phyloP scores from a whole-genome alignment of 257 asterid genomes.

The Misopates orontium region DNA sequence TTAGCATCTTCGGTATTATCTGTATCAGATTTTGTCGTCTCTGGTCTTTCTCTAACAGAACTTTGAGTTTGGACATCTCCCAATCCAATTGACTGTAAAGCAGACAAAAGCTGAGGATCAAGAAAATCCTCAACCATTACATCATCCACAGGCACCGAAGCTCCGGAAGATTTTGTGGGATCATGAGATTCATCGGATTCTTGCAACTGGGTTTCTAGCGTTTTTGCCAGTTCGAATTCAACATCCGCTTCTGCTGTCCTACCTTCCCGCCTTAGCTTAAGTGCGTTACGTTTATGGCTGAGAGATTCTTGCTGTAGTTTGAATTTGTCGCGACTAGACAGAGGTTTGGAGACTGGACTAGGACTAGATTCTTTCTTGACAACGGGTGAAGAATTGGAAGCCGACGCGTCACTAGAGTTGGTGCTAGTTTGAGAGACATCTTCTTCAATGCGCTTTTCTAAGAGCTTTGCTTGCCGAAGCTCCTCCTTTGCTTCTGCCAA shows the following conservation, averaged over 20 bases:
- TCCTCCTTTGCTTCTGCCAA: constrained; percentile 93
- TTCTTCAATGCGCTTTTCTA: constrained; percentile 64
- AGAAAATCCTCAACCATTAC: constrained; percentile 75
- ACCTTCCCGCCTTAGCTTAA: constrained; percentile 88
- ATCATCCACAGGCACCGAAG: constrained; percentile 40
- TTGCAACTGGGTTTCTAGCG: constrained; percentile 68
- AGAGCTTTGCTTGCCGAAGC: constrained; percentile 76
- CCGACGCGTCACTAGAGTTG: constrained; percentile 36
- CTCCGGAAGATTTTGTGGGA: constrained; percentile 28
- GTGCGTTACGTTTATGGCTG: constrained; percentile 76
- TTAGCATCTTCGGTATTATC: constrained; percentile 30
- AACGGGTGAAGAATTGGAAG: constrained; percentile 5
- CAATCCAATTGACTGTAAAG: constrained; percentile 74
- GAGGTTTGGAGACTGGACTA: constrained; percentile 53
- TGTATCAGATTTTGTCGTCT: constrained; percentile 27
- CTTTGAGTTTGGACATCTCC: constrained; percentile 36
- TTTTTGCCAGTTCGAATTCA: constrained; percentile 71
- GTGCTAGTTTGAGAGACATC: constrained; percentile 35
- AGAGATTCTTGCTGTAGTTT: constrained; percentile 85
- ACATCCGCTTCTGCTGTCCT: constrained; percentile 80
- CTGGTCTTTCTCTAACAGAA: constrained; percentile 34
- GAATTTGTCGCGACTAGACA: constrained; percentile 74
- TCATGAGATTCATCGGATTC: constrained; percentile 44
- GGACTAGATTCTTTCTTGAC: constrained; percentile 54
- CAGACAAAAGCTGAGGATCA: constrained; percentile 87